Evolutionary conservation across 2,329 filamentous ascomycete species (phyloP), one percentile per base, ranked within the genome.

Genomic region (Cadophora sp.): DNA sequence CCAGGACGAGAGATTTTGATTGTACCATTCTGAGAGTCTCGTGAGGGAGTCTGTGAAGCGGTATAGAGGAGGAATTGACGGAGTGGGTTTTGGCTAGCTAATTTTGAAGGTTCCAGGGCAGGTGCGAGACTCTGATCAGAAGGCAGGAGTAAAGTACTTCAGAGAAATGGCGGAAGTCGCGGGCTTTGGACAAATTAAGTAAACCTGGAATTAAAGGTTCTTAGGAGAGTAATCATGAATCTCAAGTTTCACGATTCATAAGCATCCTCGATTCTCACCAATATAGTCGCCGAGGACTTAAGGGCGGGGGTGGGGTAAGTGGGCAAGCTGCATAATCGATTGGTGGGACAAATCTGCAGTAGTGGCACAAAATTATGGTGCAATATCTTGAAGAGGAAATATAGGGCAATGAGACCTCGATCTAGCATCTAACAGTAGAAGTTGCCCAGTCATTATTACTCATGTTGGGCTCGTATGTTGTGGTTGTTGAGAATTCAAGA

Each of bases 1-100:
- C 91, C 84, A 90, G 93, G 78, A 94, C 81, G 75, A 96, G 82
- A 41, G 85, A 86, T 81, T 92, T 93, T 87, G 94, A 95, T 68
- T 84, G 81, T 66, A 77, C 74, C 78, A 80, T 80, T 66, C 47
- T 66, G 36, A 33, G 20, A 33, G n/a, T n/a, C n/a, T n/a, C n/a
- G n/a, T n/a, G 11, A 39, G 6, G 18, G 24, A 20, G n/a, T 41
- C 18, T 51, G 59, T 41, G 20, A 22, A n/a, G 13, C 51, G 30
- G n/a, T 41, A 3, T 22, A 3, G 11, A 1, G 3, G 11, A 43
- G 8, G 4, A 18, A 20, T 5, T 43, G 36, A 18, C 3, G 20
- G 36, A 24, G 18, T 1, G n/a, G 11, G 11, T 1, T 48, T 22
- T 8, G n/a, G 9, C n/a, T 22, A 5, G 9, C 9, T 1, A 22